These are phyloP conservation scores for Areca catechu DNA, from an alignment of 176 grass and related monocot genomes.

Conservation along the genomic window DNA sequence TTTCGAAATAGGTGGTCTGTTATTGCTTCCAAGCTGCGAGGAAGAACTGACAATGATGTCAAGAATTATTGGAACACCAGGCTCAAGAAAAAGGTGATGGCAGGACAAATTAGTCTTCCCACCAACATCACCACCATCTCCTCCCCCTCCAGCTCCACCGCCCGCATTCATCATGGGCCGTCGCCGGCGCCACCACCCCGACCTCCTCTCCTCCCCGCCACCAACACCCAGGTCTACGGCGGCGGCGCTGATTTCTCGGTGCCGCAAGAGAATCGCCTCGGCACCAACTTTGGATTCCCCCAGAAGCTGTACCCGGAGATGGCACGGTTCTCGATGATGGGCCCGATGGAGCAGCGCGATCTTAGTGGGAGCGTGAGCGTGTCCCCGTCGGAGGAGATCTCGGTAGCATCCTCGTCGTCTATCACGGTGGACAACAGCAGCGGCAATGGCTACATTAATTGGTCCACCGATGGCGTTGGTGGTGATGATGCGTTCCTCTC, in stretches of 20 bases:
- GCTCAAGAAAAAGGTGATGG: conserved; percentile 9
- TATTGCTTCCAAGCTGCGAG: conserved; percentile 5
- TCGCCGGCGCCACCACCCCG: neutral
- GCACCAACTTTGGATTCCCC: neutral
- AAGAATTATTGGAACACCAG: conserved; percentile 21
- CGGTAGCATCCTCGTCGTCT: neutral
- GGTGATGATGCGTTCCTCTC: neutral
- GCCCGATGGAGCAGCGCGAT: too few species aligned
- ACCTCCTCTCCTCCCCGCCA: neutral
- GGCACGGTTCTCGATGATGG: neutral
- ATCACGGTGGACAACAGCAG: conserved; percentile 4
- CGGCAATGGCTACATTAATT: neutral
- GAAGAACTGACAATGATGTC: conserved; percentile 18
- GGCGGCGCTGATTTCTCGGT: neutral
- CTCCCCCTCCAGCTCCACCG: neutral
- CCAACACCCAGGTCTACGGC: neutral
- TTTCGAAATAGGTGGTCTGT: conserved; percentile 13
- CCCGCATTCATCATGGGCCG: neutral
- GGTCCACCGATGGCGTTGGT: neutral
- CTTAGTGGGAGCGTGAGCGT: too few species aligned
- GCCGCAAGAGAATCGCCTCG: neutral
- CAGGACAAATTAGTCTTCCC: neutral
- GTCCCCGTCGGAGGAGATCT: neutral
- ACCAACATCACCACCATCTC: neutral
- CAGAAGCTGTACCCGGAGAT: neutral